These are phyloP conservation scores for Trichophyton benhamiae DNA, from an alignment of 2,329 filamentous ascomycete genomes.

Conservation along the genomic window DNA sequence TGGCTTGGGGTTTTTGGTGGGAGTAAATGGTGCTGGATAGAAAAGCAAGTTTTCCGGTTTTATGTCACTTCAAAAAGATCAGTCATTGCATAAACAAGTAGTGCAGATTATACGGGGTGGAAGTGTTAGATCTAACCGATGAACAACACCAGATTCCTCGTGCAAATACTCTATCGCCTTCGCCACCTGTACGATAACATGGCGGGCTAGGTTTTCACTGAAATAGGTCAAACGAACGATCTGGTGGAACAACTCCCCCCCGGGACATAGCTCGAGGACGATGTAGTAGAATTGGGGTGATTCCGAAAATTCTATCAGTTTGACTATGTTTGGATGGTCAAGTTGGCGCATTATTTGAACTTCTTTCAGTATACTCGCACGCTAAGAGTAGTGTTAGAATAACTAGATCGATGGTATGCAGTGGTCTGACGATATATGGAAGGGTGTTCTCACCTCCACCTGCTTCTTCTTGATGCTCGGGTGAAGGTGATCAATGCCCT, in stretches of 20 bases:
- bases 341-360: slow-evolving; percentile 97
- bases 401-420: slow-evolving; percentile 10
- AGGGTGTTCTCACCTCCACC: slow-evolving; percentile 71
- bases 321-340: slow-evolving; percentile 92
- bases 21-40: slow-evolving; percentile 69
- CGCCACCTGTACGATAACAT: slow-evolving; percentile 93
- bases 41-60: slow-evolving; percentile 97
- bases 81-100: not conserved
- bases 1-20: slow-evolving; percentile 68
- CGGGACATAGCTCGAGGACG: slow-evolving; percentile 83
- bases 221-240: slow-evolving; percentile 98
- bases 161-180: slow-evolving; percentile 87
- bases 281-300: slow-evolving; percentile 96
- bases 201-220: slow-evolving; percentile 85
- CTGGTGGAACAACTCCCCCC: slow-evolving; percentile 94
- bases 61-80: slow-evolving; percentile 59
- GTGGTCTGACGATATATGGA: slow-evolving; percentile 28
- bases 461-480: slow-evolving; percentile 76
- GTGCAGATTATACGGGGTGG: not conserved
- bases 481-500: slow-evolving; percentile 88
- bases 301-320: slow-evolving; percentile 85
- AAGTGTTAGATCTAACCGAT: slow-evolving; percentile 55
- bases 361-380: slow-evolving; percentile 90
- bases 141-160: slow-evolving; percentile 87
- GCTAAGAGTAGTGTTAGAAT: slow-evolving; percentile 6